Base-by-base conservation (phyloP, 768 basidiomycete genomes). In the Mycena pura region DNA sequence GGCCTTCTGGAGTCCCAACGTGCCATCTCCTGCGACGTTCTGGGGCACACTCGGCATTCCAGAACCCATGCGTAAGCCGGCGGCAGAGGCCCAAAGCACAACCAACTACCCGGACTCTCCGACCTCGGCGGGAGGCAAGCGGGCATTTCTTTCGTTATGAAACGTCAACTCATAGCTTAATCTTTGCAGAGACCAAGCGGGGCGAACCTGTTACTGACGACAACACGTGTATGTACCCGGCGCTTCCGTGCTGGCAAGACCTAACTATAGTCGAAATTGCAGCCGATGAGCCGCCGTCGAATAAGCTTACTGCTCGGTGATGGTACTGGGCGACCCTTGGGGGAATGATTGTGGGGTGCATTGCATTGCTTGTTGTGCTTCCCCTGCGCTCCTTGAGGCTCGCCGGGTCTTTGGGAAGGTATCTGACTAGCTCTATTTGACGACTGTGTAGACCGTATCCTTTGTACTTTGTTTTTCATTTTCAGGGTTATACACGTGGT, bases 271-370 rank as follows among this genome's bases (percentile, higher is more conserved):
- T 55, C 51, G 43, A 56, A 31, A 21, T 32, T 40, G 24, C 46
- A 64, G 57, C 49, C 38, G 60, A 63, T 24, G 29, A 48, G 29
- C 57, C 57, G 21, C 27, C 54, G 31, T 29, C 52, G 29, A 55
- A 60, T 43, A 59, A 34, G 27, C 27, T 34, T 46, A 48, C 45
- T 9, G 54, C 36, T 21, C 70, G 53, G 61, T 74, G 73, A 74
- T 71, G 67, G 57, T 69, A 64, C 60, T 71, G 73, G 73, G 73
- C 72, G 69, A 61, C 72, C 65, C 68, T 71, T 50, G 67, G n/a
- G n/a, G n/a, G 71, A 60, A 32, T 57, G n/a, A 49, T 59, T 27
- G 21, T 66, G 25, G 57, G 51, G 36, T 65, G 60, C 51, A 25
- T 65, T 19, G 60, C 22, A 15, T 34, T 63, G 2, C 55, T 45